phyloP scores from a whole-genome alignment of 768 basidiomycete genomes.

The Mycena galopus region DNA sequence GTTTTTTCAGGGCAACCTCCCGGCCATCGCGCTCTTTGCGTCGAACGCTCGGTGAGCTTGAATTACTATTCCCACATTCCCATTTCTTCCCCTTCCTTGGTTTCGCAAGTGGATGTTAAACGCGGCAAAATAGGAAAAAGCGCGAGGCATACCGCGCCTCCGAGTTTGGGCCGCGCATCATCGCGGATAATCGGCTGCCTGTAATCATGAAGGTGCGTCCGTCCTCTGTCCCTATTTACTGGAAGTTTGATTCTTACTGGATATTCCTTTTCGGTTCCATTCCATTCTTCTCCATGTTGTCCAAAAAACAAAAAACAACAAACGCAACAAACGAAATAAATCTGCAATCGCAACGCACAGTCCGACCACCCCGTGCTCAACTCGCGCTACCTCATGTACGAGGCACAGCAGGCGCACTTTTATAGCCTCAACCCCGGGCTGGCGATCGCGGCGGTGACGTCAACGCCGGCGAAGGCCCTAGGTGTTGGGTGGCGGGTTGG shows the following conservation, averaged over 20 bases:
- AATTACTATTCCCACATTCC: too few species aligned
- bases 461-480: conserved; percentile 71
- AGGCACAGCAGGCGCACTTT: conserved; percentile 78
- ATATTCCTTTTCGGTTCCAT: too few species aligned
- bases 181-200: conserved; percentile 73
- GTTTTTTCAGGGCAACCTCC: conserved; percentile 57
- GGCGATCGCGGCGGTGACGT: conserved; percentile 74
- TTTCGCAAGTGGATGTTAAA: too few species aligned
- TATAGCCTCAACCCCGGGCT: conserved; percentile 71
- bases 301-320: too few species aligned
- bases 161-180: conserved; percentile 77
- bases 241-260: too few species aligned
- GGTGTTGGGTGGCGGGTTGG: conserved; percentile 82
- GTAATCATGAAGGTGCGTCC: conserved; percentile 78
- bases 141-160: conserved; percentile 76
- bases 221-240: too few species aligned
- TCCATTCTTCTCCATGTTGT: not conserved
- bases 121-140: too few species aligned
- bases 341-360: conserved; percentile 47
- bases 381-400: conserved; percentile 76
- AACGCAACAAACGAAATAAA: too few species aligned
- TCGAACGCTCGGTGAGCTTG: conserved; percentile 66
- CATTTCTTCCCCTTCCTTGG: too few species aligned
- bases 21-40: conserved; percentile 82
- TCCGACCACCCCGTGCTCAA: conserved; percentile 70